Percentiles rank a stretch among this genome's conserved stretches.
Evolutionary conservation across 805 yeast species (phyloP).

Genomic region (Wickerhamiella allomyrinae): DNA sequence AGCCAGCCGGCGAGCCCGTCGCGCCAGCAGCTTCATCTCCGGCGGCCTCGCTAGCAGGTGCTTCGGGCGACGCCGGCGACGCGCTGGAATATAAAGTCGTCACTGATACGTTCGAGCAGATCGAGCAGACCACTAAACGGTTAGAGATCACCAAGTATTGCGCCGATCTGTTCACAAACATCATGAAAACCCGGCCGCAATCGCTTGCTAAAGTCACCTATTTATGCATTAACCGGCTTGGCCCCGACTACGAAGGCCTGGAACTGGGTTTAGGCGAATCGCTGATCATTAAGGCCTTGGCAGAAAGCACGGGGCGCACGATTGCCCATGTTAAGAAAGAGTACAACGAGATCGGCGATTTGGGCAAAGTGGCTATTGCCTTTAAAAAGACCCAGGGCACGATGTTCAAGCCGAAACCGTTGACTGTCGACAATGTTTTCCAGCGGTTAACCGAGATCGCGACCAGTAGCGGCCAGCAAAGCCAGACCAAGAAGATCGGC

Average conservation of each 20-base stretch:
- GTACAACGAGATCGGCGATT: conserved; percentile 70
- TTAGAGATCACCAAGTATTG: conserved; percentile 66
- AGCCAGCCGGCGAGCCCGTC: neutral
- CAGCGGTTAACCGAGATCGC: conserved; percentile 65
- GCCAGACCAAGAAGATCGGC: conserved; percentile 64
- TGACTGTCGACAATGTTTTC: conserved; percentile 64
- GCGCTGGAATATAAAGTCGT: conserved; percentile 29
- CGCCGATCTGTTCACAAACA: conserved; percentile 54
- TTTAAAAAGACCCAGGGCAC: conserved; percentile 78
- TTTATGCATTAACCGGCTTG: conserved; percentile 72
- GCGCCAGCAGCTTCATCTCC: neutral
- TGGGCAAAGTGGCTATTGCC: conserved; percentile 75
- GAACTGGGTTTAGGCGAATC: conserved; percentile 93
- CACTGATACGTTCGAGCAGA: conserved; percentile 54
- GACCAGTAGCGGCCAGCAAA: conserved; percentile 57
- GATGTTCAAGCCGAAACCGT: conserved; percentile 81
- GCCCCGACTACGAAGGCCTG: conserved; percentile 92
- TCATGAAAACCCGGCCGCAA: conserved; percentile 39
- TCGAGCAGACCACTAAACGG: conserved; percentile 72
- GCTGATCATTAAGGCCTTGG: conserved; percentile 69
- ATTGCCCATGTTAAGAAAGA: conserved; percentile 55
- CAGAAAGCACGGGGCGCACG: conserved; percentile 80
- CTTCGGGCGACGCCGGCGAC: neutral
- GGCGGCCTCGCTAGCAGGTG: too few relatives aligned
- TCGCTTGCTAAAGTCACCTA: conserved; percentile 61